A percentile compares a stretch with the other conserved stretches of the same genome.
These are phyloP conservation scores for Tylopilus intermedius DNA, from an alignment of 768 basidiomycete species.

Conservation along the genomic window DNA sequence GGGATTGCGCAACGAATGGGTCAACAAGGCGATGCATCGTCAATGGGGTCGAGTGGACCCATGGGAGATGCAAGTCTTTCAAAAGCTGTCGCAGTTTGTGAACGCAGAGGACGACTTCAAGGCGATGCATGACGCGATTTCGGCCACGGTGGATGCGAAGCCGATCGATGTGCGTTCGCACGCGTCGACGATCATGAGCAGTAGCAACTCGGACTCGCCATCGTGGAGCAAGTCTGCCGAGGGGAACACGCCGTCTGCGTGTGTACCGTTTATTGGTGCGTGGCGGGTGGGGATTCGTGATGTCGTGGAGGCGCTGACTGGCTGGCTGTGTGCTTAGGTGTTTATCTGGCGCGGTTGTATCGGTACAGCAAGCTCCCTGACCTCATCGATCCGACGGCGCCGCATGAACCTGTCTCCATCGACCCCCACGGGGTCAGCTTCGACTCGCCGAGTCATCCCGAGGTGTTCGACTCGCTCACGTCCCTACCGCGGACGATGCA, in stretches of 20 bases:
- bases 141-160: slow-evolving; percentile 62
- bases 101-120: slow-evolving; percentile 66
- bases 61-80: slow-evolving; percentile 70
- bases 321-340: slow-evolving; percentile 39
- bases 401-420: slow-evolving; percentile 60
- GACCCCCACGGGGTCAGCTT: slow-evolving; percentile 61
- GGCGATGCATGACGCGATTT: slow-evolving; percentile 62
- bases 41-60: slow-evolving; percentile 61
- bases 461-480: slow-evolving; percentile 70
- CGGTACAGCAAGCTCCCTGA: slow-evolving; percentile 67
- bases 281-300: slow-evolving; percentile 1
- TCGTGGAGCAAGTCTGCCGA: slow-evolving; percentile 37
- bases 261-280: slow-evolving; percentile 81
- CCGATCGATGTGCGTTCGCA: slow-evolving; percentile 51
- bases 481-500: slow-evolving; percentile 73
- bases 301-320: background rate
- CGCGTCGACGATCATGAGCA: slow-evolving; percentile 49
- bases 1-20: slow-evolving; percentile 67
- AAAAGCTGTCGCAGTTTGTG: slow-evolving; percentile 65
- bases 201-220: slow-evolving; percentile 38
- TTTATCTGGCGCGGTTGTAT: slow-evolving; percentile 71
- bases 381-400: slow-evolving; percentile 78
- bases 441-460: slow-evolving; percentile 66
- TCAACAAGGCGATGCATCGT: slow-evolving; percentile 60
- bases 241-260: slow-evolving; percentile 47